Base-by-base conservation (phyloP, 1,284 basidiomycete genomes). In the Neotropicomus parvogracilis region DNA sequence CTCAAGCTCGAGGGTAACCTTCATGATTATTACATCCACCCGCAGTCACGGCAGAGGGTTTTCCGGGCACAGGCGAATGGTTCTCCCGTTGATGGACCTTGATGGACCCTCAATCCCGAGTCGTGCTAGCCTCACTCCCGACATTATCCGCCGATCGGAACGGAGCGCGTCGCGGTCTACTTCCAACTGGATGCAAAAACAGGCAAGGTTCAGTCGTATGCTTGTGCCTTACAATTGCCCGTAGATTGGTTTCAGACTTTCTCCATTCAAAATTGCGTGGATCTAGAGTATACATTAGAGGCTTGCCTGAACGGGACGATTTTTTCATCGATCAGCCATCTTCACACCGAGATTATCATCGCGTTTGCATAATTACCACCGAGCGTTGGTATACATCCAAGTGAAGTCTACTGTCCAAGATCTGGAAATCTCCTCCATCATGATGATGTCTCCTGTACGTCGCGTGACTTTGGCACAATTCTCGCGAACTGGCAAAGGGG, bases 291-390 rank as follows among this genome's bases (percentile, higher is more conserved):
- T 20, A 26, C 36, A 51, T 39, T 14, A 32, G 11, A 40, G 13
- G n/a, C 14, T 43, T 46, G 28, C 14, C 50, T 46, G 28, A 34
- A 28, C n/a, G 46, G 37, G 35, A 37, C 31, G 24, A 6, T 20
- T 29, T 35, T 36, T 24, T 43, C 34, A 53, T 48, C 27, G 21
- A 43, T 51, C n/a, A 26, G 26, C 26, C 2, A 27, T 36, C 17
- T 45, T 43, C 24, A 34, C 42, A 40, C 29, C 13, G 34, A 44
- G 47, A 37, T 44, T 37, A 46, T 44, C 41, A 24, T 34, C 40
- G 6, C 17, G 34, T 43, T 38, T 28, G 37, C 32, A 19, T 44
- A 31, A 32, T 42, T 37, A 40, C 29, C 20, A 33, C 32, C 44
- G 48, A n/a, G 39, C 4, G 16, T 31, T n/a, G 33, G 49, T 46